phyloP scores from a whole-genome alignment of 2,329 filamentous ascomycete genomes.

The Penicillium sp. region DNA sequence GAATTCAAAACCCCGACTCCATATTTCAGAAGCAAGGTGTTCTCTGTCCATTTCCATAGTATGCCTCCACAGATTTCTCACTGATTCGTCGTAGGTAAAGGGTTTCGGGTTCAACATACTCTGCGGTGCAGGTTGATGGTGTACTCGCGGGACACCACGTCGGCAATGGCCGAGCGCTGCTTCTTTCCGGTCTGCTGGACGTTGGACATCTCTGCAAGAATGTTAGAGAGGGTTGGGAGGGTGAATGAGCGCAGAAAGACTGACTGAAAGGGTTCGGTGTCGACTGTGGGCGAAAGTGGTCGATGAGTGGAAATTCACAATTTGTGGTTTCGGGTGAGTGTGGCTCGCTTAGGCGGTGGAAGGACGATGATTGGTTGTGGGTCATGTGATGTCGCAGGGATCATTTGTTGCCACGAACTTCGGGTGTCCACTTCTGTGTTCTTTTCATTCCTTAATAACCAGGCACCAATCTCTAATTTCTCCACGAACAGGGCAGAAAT shows the following conservation, averaged over 20 bases:
- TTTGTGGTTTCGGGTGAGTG: conserved; percentile 38
- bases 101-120: conserved; percentile 62
- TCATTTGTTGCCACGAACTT: conserved; percentile 2
- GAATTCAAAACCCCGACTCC: conserved; percentile 16
- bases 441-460: neutral
- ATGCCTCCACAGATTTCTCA: conserved; percentile 24
- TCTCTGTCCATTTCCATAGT: conserved; percentile 33
- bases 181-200: conserved; percentile 66
- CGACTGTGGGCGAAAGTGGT: conserved; percentile 42
- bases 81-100: conserved; percentile 23
- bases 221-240: conserved; percentile 11
- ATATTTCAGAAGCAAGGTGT: conserved; percentile 24
- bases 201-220: conserved; percentile 63
- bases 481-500: neutral
- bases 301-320: conserved; percentile 31
- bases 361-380: conserved; percentile 28
- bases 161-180: conserved; percentile 90
- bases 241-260: conserved; percentile 16
- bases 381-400: neutral
- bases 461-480: neutral
- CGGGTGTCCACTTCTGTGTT: conserved; percentile 1
- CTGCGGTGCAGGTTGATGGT: conserved; percentile 99
- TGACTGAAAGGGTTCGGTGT: conserved; percentile 38
- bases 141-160: conserved; percentile 99
- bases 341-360: conserved; percentile 37